These are phyloP conservation scores for Exophiala bonariae DNA, from an alignment of 2,329 filamentous ascomycete species.

Conservation along the genomic window DNA sequence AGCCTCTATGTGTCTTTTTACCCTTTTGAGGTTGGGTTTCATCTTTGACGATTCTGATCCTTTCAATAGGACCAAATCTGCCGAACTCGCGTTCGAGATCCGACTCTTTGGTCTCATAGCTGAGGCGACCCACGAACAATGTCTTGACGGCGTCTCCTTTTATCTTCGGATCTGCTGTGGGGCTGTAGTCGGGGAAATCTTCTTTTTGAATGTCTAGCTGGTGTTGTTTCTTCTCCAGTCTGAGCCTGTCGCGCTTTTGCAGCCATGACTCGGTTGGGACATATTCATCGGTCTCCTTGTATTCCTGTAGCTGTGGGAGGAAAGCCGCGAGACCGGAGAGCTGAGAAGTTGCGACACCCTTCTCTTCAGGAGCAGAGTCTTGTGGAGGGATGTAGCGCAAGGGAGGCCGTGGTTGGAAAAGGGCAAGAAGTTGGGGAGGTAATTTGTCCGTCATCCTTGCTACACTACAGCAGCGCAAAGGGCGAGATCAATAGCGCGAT, in stretches of 20 bases:
- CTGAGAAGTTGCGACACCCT: constrained; percentile 65
- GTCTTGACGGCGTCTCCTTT: constrained; percentile 94
- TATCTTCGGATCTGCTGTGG: constrained; percentile 80
- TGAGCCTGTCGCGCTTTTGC: constrained; percentile 79
- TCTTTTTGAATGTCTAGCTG: constrained; percentile 63
- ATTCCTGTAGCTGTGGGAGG: constrained; percentile 71
- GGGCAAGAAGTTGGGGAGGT: constrained; percentile 84
- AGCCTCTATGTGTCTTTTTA: constrained; percentile 80
- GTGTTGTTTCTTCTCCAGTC: constrained; percentile 72
- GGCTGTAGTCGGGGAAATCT: constrained; percentile 69
- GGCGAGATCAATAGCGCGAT: constrained; percentile 5
- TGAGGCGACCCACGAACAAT: constrained; percentile 84
- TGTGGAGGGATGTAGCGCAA: constrained; percentile 82
- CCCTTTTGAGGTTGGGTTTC: constrained; percentile 71
- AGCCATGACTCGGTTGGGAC: constrained; percentile 90
- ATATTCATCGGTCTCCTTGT: constrained; percentile 76
- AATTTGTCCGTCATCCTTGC: constrained; percentile 89
- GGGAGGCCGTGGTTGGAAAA: constrained; percentile 92
- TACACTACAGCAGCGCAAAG: constrained; percentile 19
- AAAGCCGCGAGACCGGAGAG: constrained; percentile 74
- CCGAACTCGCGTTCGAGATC: constrained; percentile 93
- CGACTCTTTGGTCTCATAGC: constrained; percentile 83
- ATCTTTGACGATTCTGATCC: constrained; percentile 85
- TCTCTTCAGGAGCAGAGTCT: constrained; percentile 78
- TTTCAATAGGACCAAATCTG: constrained; percentile 89